A percentile compares a stretch with the other conserved stretches of the same genome.
Evolutionary conservation across 2,329 filamentous ascomycete genomes (phyloP).

Genomic region (Colletotrichum orchidophilum): DNA sequence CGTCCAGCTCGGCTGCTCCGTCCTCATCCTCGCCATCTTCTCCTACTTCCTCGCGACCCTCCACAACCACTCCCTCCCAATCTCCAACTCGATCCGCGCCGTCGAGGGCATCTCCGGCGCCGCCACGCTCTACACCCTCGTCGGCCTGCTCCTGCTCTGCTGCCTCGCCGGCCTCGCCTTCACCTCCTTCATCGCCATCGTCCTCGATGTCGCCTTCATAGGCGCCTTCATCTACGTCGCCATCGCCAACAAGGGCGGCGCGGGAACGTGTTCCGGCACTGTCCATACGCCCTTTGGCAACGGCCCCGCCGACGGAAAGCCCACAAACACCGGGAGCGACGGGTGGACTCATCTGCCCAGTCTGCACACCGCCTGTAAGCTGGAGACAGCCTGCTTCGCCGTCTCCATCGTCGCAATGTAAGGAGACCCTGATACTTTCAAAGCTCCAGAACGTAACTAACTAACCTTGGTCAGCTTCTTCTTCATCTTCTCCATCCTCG

Average conservation of each 20-base stretch:
- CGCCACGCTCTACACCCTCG: constrained; percentile 77
- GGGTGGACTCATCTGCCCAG: constrained; percentile 60
- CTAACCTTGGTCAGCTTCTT: constrained; percentile 62
- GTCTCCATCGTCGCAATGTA: constrained; percentile 82
- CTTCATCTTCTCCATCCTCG: constrained; percentile 76
- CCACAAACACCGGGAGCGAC: constrained; percentile 57
- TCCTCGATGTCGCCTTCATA: constrained; percentile 81
- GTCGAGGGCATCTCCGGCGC: constrained; percentile 82
- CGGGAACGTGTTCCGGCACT: constrained; percentile 66
- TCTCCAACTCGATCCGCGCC: constrained; percentile 73
- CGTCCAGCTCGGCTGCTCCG: constrained; percentile 77
- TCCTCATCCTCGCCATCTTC: constrained; percentile 80
- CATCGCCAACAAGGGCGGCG: constrained; percentile 75
- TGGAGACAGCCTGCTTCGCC: constrained; percentile 82
- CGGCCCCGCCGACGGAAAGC: constrained; percentile 62
- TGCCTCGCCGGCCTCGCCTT: constrained; percentile 79
- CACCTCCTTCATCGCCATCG: constrained; percentile 76
- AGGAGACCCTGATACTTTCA: no score
- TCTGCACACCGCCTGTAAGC: constrained; percentile 68
- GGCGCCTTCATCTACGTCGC: constrained; percentile 86
- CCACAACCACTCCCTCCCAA: constrained; percentile 68
- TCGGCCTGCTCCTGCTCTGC: constrained; percentile 79
- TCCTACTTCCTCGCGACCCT: constrained; percentile 86
- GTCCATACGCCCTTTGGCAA: constrained; percentile 76
- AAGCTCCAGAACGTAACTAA: constrained; percentile 10